Conservation (phyloP, 257 asterid species). For the Lavandula angustifolia region DNA sequence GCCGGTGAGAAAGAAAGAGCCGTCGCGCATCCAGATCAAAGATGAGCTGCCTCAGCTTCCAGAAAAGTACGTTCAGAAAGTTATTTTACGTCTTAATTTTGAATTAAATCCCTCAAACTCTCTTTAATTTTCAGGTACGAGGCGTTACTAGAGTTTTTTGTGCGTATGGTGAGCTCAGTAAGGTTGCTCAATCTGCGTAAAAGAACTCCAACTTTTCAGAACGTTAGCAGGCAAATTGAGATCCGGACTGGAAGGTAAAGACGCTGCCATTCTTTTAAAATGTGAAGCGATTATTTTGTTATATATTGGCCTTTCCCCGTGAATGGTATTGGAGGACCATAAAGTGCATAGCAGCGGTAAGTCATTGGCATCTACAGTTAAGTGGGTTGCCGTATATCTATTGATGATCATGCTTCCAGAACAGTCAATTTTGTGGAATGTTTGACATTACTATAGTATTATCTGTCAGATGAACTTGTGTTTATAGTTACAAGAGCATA, state of each 20-base stretch:
- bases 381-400: no score
- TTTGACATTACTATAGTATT: no score
- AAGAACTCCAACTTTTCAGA: slow-evolving; percentile 52
- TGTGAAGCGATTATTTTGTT: not conserved
- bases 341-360: slow-evolving; percentile 6
- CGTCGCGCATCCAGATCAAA: slow-evolving; percentile 40
- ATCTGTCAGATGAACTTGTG: not conserved
- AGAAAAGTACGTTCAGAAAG: slow-evolving; percentile 49
- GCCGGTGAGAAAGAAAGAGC: slow-evolving; percentile 61
- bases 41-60: slow-evolving; percentile 50
- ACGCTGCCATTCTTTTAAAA: not conserved
- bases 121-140: slow-evolving; percentile 49
- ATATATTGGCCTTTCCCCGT: no score
- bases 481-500: not conserved
- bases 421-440: no score
- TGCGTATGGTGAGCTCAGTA: slow-evolving; percentile 61
- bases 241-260: slow-evolving; percentile 67
- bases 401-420: no score
- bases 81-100: slow-evolving; percentile 15
- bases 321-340: not conserved
- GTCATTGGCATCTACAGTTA: no score
- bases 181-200: slow-evolving; percentile 65
- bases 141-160: slow-evolving; percentile 51
- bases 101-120: not conserved
- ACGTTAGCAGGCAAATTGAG: slow-evolving; percentile 62